Evolutionary conservation across 768 basidiomycete genomes (phyloP).

Genomic region (Collybiopsis confluens): DNA sequence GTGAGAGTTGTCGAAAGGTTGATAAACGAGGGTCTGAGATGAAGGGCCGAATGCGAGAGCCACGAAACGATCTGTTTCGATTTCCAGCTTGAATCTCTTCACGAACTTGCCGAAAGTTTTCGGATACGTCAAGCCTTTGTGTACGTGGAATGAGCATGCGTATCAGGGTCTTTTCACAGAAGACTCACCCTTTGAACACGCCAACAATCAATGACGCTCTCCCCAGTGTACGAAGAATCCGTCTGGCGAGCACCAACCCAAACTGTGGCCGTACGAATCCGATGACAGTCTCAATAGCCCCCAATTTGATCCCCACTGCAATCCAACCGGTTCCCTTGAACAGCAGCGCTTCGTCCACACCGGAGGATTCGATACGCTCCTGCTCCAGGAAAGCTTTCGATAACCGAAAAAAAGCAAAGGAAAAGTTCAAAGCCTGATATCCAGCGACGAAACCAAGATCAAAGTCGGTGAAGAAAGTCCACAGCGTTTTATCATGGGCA

Average conservation of each 20-base stretch:
- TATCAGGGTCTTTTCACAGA: not conserved
- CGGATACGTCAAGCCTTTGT: conserved; percentile 39
- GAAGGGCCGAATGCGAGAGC: conserved; percentile 37
- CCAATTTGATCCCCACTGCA: conserved; percentile 53
- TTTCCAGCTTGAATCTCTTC: conserved; percentile 29
- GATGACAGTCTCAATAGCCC: conserved; percentile 57
- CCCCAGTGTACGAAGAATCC: conserved; percentile 51
- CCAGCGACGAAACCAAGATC: conserved; percentile 56
- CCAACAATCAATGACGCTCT: conserved; percentile 59
- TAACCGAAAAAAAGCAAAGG: conserved; percentile 56
- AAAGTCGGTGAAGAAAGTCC: conserved; percentile 55
- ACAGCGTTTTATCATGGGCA: conserved; percentile 32
- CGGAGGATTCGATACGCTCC: conserved; percentile 44
- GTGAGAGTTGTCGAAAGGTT: conserved; percentile 52
- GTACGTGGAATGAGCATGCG: too few species aligned
- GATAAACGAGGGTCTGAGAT: conserved; percentile 55
- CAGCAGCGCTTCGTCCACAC: conserved; percentile 41
- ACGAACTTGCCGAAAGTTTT: conserved; percentile 45
- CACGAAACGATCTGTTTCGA: conserved; percentile 19
- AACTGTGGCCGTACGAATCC: conserved; percentile 60
- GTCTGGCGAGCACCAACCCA: conserved; percentile 47
- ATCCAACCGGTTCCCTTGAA: conserved; percentile 68
- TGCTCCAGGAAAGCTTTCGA: conserved; percentile 44
- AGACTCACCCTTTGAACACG: conserved; percentile 61
- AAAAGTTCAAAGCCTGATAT: conserved; percentile 58